phyloP scores from a whole-genome alignment of 2,329 filamentous ascomycete genomes.

The Alternaria arbusti region DNA sequence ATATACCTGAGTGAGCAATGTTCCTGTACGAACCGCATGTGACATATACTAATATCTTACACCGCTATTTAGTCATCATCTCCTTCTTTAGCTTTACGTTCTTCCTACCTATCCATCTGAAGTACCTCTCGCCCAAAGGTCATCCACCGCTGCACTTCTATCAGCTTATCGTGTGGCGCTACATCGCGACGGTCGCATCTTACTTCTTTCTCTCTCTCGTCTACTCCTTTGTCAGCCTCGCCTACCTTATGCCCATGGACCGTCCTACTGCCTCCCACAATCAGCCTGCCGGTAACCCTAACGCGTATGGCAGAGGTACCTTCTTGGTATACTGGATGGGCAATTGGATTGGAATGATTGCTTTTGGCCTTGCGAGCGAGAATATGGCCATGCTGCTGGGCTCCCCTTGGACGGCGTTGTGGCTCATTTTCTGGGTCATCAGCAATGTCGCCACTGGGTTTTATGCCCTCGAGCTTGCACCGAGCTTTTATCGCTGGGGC shows the following conservation, averaged over 20 bases:
- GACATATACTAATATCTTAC: not conserved
- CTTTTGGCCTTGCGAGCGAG: constrained; percentile 67
- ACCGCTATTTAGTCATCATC: constrained; percentile 64
- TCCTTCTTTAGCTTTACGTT: constrained; percentile 71
- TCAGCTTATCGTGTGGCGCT: constrained; percentile 66
- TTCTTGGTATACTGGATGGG: constrained; percentile 70
- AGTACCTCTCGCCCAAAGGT: constrained; percentile 61
- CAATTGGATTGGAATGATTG: constrained; percentile 68
- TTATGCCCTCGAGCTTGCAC: constrained; percentile 63
- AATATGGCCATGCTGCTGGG: constrained; percentile 69
- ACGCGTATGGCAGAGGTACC: constrained; percentile 62
- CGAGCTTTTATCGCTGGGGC: constrained; percentile 66
- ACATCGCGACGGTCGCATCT: constrained; percentile 60
- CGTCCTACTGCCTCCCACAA: constrained; percentile 54
- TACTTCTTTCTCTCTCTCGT: constrained; percentile 68
- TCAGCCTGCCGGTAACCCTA: constrained; percentile 54
- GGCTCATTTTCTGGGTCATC: constrained; percentile 72
- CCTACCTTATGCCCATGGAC: constrained; percentile 67
- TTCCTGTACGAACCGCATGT: not conserved
- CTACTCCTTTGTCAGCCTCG: constrained; percentile 67
- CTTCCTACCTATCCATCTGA: constrained; percentile 67
- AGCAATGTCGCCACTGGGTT: constrained; percentile 68
- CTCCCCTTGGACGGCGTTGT: constrained; percentile 66
- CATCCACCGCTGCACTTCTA: constrained; percentile 64
- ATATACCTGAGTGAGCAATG: constrained; percentile 52